A percentile compares a stretch with the other conserved stretches of the same genome.
phyloP scores from a whole-genome alignment of 257 asterid species.

The Solanum gandarillasii region DNA sequence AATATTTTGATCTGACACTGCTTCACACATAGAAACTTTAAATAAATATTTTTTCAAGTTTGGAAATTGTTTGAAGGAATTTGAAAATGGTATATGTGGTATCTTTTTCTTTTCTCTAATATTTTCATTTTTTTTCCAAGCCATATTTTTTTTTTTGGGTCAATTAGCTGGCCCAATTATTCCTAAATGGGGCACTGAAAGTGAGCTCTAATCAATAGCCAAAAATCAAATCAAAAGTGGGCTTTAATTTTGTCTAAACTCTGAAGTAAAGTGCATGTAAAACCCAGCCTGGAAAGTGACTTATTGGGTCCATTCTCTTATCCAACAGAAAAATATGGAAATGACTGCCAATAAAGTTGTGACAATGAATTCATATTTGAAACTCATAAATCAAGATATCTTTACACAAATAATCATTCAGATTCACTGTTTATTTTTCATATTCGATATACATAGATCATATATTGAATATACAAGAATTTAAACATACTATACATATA shows the following conservation, averaged over 20 bases:
- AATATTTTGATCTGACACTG: not conserved
- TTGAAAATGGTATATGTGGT: not conserved
- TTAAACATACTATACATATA: too few relatives aligned
- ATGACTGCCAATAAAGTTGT: not conserved
- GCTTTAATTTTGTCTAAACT: not conserved
- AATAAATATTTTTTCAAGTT: not conserved
- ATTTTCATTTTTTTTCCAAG: not conserved
- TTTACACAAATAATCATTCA: not conserved
- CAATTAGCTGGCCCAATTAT: not conserved
- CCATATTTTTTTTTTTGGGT: not conserved
- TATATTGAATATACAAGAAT: not conserved
- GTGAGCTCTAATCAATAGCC: not conserved
- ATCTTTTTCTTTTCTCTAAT: not conserved
- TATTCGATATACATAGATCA: not conserved
- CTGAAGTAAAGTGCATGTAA: not conserved
- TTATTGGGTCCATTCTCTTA: conserved; percentile 12
- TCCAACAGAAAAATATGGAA: not conserved
- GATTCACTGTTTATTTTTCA: not conserved
- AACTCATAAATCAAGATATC: not conserved
- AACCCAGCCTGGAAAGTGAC: conserved; percentile 19
- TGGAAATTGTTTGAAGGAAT: not conserved
- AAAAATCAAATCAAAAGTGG: not conserved
- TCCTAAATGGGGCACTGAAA: not conserved
- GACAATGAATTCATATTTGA: conserved; percentile 3
- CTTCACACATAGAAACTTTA: not conserved